These are phyloP conservation scores for Cadophora sp. DNA, from an alignment of 2,329 filamentous ascomycete genomes.

Conservation along the genomic window DNA sequence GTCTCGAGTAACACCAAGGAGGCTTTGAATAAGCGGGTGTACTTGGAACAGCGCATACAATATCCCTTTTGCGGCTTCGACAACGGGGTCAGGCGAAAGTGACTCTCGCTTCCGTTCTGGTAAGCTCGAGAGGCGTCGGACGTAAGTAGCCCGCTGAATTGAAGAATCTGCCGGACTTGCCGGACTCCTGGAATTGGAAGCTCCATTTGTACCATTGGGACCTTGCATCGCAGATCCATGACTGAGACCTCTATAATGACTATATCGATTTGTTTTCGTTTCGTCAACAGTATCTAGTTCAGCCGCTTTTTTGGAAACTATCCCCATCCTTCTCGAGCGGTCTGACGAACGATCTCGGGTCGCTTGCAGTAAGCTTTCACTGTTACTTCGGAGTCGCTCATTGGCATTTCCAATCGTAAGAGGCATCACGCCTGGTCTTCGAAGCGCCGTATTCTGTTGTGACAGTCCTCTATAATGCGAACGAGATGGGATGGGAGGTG, in stretches of 20 bases:
- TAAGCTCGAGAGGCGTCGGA: conserved; percentile 67
- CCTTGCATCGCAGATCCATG: conserved; percentile 72
- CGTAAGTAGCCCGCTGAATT: conserved; percentile 64
- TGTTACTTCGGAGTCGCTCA: conserved; percentile 71
- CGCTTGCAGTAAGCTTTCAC: conserved; percentile 62
- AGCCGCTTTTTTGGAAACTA: conserved; percentile 64
- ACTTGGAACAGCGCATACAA: conserved; percentile 73
- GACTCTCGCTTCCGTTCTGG: conserved; percentile 68
- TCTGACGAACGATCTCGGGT: conserved; percentile 54
- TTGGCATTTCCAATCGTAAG: conserved; percentile 70
- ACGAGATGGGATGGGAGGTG: conserved; percentile 79
- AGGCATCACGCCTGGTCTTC: conserved; percentile 78
- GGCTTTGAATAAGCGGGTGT: conserved; percentile 70
- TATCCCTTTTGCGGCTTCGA: conserved; percentile 71
- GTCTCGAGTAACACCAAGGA: conserved; percentile 67
- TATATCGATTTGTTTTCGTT: conserved; percentile 66
- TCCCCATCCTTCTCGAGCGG: conserved; percentile 68
- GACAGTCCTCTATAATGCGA: conserved; percentile 82
- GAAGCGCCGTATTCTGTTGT: conserved; percentile 66
- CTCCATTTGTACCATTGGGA: conserved; percentile 38
- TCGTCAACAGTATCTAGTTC: conserved; percentile 70
- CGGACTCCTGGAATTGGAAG: conserved; percentile 52
- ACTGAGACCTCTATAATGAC: conserved; percentile 70
- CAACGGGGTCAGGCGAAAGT: conserved; percentile 63
- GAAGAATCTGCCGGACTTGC: conserved; percentile 64